Percentiles rank a stretch among this genome's conserved stretches.
Evolutionary conservation across 805 yeast species (phyloP).

Genomic region (Myxozyma geophila): DNA sequence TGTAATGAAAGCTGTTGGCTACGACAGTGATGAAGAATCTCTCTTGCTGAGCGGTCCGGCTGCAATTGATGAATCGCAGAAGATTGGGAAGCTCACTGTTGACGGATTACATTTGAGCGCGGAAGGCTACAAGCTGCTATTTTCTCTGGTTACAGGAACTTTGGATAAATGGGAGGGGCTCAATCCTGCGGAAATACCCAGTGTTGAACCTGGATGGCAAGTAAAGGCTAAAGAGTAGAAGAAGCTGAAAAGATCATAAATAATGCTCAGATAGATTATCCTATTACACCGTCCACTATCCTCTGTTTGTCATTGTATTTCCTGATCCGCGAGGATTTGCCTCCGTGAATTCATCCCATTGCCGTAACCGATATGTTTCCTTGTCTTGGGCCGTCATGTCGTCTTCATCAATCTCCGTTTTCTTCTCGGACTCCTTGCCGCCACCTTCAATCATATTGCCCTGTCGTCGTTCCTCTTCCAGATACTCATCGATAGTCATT

Average conservation of each 20-base stretch:
- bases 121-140: constrained; percentile 35
- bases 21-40: constrained; percentile 7
- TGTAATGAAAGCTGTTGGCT: constrained; percentile 36
- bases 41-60: neutral
- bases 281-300: constrained; percentile 45
- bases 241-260: neutral
- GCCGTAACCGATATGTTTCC: constrained; percentile 75
- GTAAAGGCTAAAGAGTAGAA: constrained; percentile 10
- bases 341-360: constrained; percentile 95
- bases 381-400: constrained; percentile 61
- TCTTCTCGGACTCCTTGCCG: constrained; percentile 41
- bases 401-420: constrained; percentile 64
- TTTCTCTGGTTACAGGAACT: neutral
- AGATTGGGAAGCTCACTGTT: constrained; percentile 15
- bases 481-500: constrained; percentile 88
- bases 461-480: constrained; percentile 81
- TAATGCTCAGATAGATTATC: neutral
- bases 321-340: constrained; percentile 86
- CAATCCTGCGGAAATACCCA: constrained; percentile 12
- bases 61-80: constrained; percentile 7
- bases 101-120: constrained; percentile 41
- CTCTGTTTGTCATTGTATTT: constrained; percentile 69
- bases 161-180: constrained; percentile 20
- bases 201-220: constrained; percentile 42
- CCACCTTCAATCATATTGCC: constrained; percentile 68